Base-by-base conservation (phyloP, 345 rosid genomes). In the Gossypium raimondii region DNA sequence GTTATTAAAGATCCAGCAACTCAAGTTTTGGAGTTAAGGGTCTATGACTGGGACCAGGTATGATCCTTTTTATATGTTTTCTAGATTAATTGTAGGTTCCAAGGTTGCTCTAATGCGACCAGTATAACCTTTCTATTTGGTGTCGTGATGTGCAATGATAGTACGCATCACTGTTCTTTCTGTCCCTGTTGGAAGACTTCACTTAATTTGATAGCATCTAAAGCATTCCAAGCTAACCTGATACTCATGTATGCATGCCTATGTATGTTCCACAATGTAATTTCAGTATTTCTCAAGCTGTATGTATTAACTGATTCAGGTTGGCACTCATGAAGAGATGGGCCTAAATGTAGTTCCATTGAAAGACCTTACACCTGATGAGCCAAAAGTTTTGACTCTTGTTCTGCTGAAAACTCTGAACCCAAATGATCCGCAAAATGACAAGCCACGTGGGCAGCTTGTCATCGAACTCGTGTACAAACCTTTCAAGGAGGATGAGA, bases 1-100 rank as follows among this genome's bases (percentile, higher is more conserved):
- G 90, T 89, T 67, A 89, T 91, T 44, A 88, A 90, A 77, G 94
- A 93, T 75, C 97, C 97, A 59, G 85, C 85, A 72, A 78, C 86
- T 70, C 94, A 95, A 82, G 86, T 81, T 34, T 43, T 95, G 50
- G 90, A 84, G 72, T 76, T 93, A 58, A 79, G 76, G 58, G 89
- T 93, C 60, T 93, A 84, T 81, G 97, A 95, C 51, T 95, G 97
- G 99, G 97, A 95, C 73, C 90, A 95, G 97, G 98, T 91, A 83
- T 29, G 38, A 12, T 67, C 44, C 2, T 38, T 70, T 17, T 12
- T 3, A 38, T 64, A 44, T 12, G 12, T 47, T 43, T 25, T 64
- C 27, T 38, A 41, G 52, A 6, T 52, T 64, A 24, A 72, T 24
- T 29, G 27, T 25, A 57, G 5, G 41, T 24, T 58, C 61, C 2